Base-by-base conservation (phyloP, 345 rosid species). In the Salix brachista region DNA sequence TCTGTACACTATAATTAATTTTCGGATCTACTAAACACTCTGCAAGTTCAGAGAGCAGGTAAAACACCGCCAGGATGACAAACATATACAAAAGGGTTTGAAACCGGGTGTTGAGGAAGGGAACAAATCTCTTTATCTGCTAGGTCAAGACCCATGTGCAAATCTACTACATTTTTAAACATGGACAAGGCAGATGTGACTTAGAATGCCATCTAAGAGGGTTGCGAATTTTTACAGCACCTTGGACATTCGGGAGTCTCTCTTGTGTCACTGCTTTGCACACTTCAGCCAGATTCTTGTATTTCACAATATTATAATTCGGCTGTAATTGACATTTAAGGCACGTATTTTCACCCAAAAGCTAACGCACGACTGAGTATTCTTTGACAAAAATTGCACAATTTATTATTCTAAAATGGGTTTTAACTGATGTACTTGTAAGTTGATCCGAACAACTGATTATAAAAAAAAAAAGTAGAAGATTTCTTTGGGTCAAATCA, bases 111-210 rank as follows among this genome's bases (percentile, higher is more conserved):
- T 32, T 32, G 4, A 32, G 0, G 0, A 32, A 32, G 5, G 5
- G 5, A 32, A 32, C 36, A 32, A 32, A 0, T 32, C 34, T 0
- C 34, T 32, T 32, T 4, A 0, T 0, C 0, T 5, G 4, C 4
- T 4, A 32, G 4, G 0, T 6, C 1, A 34, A 34, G 6, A 34
- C 0, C 0, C 5, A 4, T 0, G 36, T 34, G 1, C 37, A 52
- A 19, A 41, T 41, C 13, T 41, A 56, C 4, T n/a, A 3, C 9
- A 58, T 9, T 10, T 41, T 9, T 9, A 56, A 56, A n/a, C 62
- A n/a, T 56, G 62, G 62, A 58, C 1, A 58, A 58, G 28, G 28
- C 62, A n/a, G 46, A 13, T 41, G 12, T 58, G 13, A 3, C 62
- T 10, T 41, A 2, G 10, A 26, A 58, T 58, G 25, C 62, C 62